Conservation (phyloP, 768 basidiomycete species). For the Collybiopsis luxurians region DNA sequence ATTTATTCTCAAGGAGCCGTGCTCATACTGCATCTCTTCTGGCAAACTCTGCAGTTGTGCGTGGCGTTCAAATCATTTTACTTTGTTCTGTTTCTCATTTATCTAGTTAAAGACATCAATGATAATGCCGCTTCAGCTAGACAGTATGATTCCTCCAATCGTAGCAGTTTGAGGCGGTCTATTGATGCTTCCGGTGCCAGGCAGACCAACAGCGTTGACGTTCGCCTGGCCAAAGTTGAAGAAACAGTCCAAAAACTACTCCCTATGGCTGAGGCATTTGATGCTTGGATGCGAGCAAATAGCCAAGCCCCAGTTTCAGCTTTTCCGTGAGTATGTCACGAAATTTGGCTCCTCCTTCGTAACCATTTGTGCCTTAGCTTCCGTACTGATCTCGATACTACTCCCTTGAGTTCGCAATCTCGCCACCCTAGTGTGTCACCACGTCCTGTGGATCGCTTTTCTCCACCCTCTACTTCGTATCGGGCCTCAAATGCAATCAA, state of each 20-base stretch:
- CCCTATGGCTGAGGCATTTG: slow-evolving; percentile 17
- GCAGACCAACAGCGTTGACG: slow-evolving; percentile 14
- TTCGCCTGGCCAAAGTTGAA: slow-evolving; percentile 14
- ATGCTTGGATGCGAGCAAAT: slow-evolving; percentile 11
- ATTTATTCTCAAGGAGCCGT: slow-evolving; percentile 12
- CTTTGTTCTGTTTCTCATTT: not conserved
- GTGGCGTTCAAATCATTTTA: not conserved
- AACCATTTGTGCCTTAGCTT: not conserved
- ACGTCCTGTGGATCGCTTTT: not conserved
- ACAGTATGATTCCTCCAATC: slow-evolving; percentile 12
- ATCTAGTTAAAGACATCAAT: slow-evolving; percentile 16
- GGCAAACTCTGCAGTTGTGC: slow-evolving; percentile 18
- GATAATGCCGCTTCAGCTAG: slow-evolving; percentile 17
- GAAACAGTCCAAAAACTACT: slow-evolving; percentile 12
- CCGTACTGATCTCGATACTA: not conserved
- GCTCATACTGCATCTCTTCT: slow-evolving; percentile 16
- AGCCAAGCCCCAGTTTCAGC: not conserved
- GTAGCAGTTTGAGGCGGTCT: not conserved
- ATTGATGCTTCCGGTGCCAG: not conserved
- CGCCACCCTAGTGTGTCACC: not conserved
- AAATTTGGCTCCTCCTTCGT: not conserved
- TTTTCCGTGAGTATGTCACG: not conserved
- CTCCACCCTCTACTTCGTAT: slow-evolving; percentile 2
- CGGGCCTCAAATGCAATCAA: slow-evolving; percentile 11
- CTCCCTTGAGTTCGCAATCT: not conserved